Evolutionary conservation across 2,329 filamentous ascomycete genomes (phyloP).

Genomic region (Didymella segeticola): DNA sequence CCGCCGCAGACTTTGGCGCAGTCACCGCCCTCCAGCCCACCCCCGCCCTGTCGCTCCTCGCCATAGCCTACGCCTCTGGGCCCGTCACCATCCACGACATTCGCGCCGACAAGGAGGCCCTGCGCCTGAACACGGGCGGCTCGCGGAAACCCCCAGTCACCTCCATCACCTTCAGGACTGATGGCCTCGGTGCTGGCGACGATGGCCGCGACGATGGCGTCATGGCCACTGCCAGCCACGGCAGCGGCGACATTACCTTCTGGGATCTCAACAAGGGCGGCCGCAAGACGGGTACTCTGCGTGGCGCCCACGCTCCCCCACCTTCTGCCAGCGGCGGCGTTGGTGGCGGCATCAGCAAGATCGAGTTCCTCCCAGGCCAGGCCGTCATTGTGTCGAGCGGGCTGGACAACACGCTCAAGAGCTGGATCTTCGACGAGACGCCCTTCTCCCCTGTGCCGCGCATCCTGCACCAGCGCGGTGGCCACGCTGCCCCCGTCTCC

Average conservation of each 20-base stretch:
- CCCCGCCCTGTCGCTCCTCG: conserved; percentile 82
- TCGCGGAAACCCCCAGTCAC: conserved; percentile 70
- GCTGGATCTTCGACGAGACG: conserved; percentile 94
- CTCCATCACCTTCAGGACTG: conserved; percentile 88
- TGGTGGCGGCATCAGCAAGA: conserved; percentile 79
- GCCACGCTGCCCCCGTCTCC: conserved; percentile 86
- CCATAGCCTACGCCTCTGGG: conserved; percentile 84
- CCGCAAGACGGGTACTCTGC: conserved; percentile 82
- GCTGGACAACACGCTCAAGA: conserved; percentile 89
- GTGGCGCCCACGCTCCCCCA: conserved; percentile 85
- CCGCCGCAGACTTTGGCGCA: conserved; percentile 72
- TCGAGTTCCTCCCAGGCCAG: conserved; percentile 89
- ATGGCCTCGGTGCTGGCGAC: conserved; percentile 84
- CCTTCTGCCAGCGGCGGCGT: conserved; percentile 60
- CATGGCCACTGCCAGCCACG: conserved; percentile 85
- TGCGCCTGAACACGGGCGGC: conserved; percentile 72
- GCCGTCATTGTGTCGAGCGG: conserved; percentile 90
- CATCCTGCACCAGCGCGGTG: conserved; percentile 83
- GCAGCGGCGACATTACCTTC: conserved; percentile 87
- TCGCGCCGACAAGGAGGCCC: conserved; percentile 73
- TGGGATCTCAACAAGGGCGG: conserved; percentile 95
- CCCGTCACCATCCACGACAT: conserved; percentile 82
- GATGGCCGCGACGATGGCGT: conserved; percentile 85
- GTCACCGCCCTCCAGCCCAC: conserved; percentile 89
- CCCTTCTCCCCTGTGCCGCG: conserved; percentile 88